These are phyloP conservation scores for Ustilago curta DNA, from an alignment of 1,284 basidiomycete species.

Conservation along the genomic window DNA sequence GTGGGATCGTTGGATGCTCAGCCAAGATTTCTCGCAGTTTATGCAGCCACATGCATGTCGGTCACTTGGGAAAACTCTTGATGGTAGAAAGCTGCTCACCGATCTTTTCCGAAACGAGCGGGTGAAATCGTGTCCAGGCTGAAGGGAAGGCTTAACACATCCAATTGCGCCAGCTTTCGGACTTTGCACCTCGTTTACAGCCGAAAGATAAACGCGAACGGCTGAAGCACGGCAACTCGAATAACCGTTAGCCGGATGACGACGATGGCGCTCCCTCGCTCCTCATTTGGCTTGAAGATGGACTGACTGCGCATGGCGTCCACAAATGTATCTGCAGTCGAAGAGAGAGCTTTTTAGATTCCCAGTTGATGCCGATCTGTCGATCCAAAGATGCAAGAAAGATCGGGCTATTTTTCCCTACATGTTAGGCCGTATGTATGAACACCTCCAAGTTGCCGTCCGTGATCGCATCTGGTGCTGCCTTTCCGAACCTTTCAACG, in stretches of 20 bases:
- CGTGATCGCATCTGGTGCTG: too few species aligned
- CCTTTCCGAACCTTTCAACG: too few species aligned
- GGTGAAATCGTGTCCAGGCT: conserved; percentile 1
- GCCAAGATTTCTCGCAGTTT: neutral
- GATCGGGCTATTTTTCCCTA: too few species aligned
- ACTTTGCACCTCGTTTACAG: neutral
- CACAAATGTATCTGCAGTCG: neutral
- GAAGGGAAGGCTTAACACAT: neutral
- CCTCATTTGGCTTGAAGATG: neutral
- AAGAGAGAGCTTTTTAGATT: neutral
- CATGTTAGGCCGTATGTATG: too few species aligned
- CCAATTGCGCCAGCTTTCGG: neutral
- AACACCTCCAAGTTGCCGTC: too few species aligned
- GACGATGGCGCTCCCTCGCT: neutral
- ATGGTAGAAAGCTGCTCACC: conserved; percentile 5
- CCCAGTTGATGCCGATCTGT: too few species aligned
- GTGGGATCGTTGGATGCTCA: neutral
- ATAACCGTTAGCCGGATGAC: neutral
- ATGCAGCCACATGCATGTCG: conserved; percentile 20
- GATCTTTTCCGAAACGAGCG: conserved; percentile 4
- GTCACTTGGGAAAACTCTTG: conserved; percentile 17
- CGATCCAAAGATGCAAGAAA: too few species aligned
- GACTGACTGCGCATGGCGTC: neutral
- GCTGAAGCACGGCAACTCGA: too few species aligned
- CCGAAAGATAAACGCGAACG: conserved; percentile 13